Percentiles rank a stretch among this genome's conserved stretches.
Conservation (phyloP, 2,329 filamentous ascomycete genomes). For the Parafenestella ontariensis region DNA sequence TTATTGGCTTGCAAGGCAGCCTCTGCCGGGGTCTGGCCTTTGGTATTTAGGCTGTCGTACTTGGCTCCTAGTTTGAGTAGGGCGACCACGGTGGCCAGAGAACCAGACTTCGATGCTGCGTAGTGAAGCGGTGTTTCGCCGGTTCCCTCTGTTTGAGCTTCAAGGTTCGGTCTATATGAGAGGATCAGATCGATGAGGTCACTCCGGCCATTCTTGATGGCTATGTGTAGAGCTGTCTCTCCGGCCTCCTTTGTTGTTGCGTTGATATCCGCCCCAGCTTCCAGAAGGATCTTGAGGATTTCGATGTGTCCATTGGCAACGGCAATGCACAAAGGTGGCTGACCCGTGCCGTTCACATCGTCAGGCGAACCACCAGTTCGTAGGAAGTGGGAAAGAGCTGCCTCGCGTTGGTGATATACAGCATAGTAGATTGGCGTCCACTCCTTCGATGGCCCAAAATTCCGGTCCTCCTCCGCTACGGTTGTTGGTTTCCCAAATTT, state of each 20-base stretch:
- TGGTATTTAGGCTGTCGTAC: conserved; percentile 28
- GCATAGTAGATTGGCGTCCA: conserved; percentile 44
- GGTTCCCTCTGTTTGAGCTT: conserved; percentile 26
- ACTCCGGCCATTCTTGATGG: conserved; percentile 32
- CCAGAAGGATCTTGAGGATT: conserved; percentile 34
- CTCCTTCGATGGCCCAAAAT: conserved; percentile 29
- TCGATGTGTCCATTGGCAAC: conserved; percentile 33
- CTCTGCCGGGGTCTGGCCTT: conserved; percentile 36
- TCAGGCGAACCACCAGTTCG: conserved; percentile 37
- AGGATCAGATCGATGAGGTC: conserved; percentile 39
- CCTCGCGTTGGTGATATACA: conserved; percentile 39
- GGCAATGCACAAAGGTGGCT: conserved; percentile 40
- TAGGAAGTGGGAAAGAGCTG: conserved; percentile 42
- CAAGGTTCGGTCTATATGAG: conserved; percentile 27
- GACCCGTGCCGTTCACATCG: conserved; percentile 23
- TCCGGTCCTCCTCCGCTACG: conserved; percentile 4
- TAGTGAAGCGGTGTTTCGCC: conserved; percentile 45
- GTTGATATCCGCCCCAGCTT: conserved; percentile 38
- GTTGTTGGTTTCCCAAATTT: conserved; percentile 33
- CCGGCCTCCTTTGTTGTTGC: conserved; percentile 23
- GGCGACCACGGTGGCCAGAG: conserved; percentile 27
- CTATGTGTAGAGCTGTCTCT: conserved; percentile 43
- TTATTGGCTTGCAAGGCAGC: conserved; percentile 36
- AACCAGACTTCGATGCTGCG: conserved; percentile 34
- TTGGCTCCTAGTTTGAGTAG: conserved; percentile 39